phyloP scores from a whole-genome alignment of 2,329 filamentous ascomycete genomes.

The Macrophomina phaseolina region DNA sequence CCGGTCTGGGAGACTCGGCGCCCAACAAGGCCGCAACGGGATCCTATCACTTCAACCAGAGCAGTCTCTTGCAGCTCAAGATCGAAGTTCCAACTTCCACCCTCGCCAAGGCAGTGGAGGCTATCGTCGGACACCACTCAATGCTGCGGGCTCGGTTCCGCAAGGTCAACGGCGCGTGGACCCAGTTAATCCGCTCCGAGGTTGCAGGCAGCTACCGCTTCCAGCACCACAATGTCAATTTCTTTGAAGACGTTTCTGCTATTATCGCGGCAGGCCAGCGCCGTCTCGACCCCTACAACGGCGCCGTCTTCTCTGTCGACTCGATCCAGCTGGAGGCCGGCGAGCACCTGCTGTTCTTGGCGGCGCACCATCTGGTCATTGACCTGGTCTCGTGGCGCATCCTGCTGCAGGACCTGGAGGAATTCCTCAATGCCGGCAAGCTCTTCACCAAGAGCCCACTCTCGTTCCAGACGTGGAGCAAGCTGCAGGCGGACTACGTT shows the following conservation, averaged over 20 bases:
- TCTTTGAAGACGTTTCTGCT: not conserved
- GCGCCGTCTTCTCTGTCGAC: constrained; percentile 4
- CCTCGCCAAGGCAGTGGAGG: constrained; percentile 36
- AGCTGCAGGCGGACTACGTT: constrained; percentile 35
- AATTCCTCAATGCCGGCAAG: constrained; percentile 35
- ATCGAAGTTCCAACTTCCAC: constrained; percentile 35
- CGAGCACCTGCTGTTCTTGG: constrained; percentile 11
- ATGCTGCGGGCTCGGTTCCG: constrained; percentile 43
- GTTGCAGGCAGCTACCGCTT: constrained; percentile 3
- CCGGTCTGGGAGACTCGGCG: constrained; percentile 36
- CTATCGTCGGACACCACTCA: constrained; percentile 39
- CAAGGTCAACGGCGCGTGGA: constrained; percentile 36
- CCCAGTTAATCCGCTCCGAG: constrained; percentile 35
- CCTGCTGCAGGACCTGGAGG: constrained; percentile 45
- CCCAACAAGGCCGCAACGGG: not conserved
- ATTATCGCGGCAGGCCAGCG: constrained; percentile 2
- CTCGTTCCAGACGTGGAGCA: constrained; percentile 46
- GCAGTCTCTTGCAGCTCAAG: constrained; percentile 40
- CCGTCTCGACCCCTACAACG: constrained; percentile 11
- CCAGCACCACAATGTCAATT: not conserved
- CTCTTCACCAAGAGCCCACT: constrained; percentile 38
- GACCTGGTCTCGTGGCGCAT: constrained; percentile 49
- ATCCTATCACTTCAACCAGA: constrained; percentile 43
- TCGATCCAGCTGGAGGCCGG: constrained; percentile 28
- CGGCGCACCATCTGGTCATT: constrained; percentile 42